Base-by-base conservation (phyloP, 306 rosid species). In the Hippophae rhamnoides region DNA sequence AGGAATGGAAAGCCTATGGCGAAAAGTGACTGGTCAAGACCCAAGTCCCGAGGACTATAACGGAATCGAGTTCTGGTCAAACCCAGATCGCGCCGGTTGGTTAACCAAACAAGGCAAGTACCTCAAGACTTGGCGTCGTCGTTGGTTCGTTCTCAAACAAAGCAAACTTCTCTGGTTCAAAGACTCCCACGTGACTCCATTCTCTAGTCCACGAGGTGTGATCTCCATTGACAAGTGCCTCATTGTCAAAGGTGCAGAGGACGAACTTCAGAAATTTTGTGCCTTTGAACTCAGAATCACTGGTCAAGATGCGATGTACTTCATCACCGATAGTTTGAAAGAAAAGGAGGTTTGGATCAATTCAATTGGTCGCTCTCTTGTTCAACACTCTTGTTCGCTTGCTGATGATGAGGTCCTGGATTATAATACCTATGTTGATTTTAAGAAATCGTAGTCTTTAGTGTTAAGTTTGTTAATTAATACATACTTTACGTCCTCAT, bases 171-270 rank as follows among this genome's bases (percentile, higher is more conserved):
- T 82, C 64, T 82, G 84, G 87, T 82, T 82, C 72, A 82, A 82
- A 64, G 82, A 75, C 55, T 44, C 53, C 23, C 13, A 53, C 63
- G 79, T 81, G 48, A 64, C 66, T 3, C 79, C 70, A 46, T 47
- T 69, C 43, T 63, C 85, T 31, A 63, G 45, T 3, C 90, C 90
- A 1, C 90, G 90, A 10, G 90, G 90, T 61, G 90, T 84, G 8
- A 67, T 84, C 77, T 58, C 79, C 7, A 80, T 84, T 38, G 76
- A 68, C 27, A 66, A 74, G 10, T 84, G 90, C 67, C 75, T 81
- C 58, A 78, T 87, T 58, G 84, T 84, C 23, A 84, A 84, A 56
- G 90, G 90, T 43, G 90, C 87, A 47, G 90, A 84, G 71, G 90
- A 84, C 58, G 49, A 78, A 40, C 67, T 84, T 52, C 86, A 79